Evolutionary conservation across 352 stramenopile genomes (phyloP), one percentile per base, ranked within the genome.

Genomic region (Nothophytophthora sp.): DNA sequence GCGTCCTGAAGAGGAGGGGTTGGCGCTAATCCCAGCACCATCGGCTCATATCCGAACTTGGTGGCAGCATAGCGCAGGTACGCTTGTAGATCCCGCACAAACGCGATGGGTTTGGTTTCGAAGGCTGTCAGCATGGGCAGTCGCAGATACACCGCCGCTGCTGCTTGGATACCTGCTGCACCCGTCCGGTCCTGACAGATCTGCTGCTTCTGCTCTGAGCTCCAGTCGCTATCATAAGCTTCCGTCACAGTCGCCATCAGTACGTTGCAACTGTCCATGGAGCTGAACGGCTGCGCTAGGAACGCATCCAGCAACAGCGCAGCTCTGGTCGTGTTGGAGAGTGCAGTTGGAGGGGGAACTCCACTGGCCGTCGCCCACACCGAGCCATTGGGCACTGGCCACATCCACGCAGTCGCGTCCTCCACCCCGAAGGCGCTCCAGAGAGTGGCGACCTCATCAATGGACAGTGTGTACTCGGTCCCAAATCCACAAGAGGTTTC

Each of bases 41-140:
- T 50, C 10, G 70, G 64, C 41, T 88, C 77, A 28, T 75, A 88
- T 1, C 60, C 58, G 20, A 83, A 85, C 43, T 81, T 83, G 5
- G 77, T 81, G 15, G 73, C 77, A 2, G 50, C 50, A 35, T 88
- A 81, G 8, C 58, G 63, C 22, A 88, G 27, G 38, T 81, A 86
- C 2, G 60, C 54, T 30, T 88, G 74, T 16, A 86, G 25, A 42
- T 86, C 73, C 4, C 44, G 46, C 15, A 69, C 60, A 32, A 67
- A 60, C 6, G 33, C 50, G 2, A 61, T 28, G 10, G 59, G 58
- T 4, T 79, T 67, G 6, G 38, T 30, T 0, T 53, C 12, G 5
- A 86, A 60, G 2, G 38, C 22, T 16, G 45, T 10, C 0, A 88
- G 55, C 10, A 64, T 32, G 2, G 72, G 60, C 0, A 88, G 52